Conservation (phyloP, 1,139 yeast genomes). For the Yarrowia galli region DNA sequence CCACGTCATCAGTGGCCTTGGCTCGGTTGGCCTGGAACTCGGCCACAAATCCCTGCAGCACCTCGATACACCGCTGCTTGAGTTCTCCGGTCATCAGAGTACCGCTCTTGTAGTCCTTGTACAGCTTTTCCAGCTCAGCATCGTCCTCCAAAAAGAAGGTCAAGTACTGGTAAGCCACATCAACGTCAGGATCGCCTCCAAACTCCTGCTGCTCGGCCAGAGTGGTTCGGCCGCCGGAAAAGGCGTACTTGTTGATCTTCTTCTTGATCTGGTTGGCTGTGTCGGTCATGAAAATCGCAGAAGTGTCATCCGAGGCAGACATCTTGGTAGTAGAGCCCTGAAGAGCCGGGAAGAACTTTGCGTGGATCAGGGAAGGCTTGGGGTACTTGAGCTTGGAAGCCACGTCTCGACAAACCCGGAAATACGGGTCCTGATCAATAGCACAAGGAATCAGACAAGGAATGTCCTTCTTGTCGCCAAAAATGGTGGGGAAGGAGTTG, state of each 20-base stretch:
- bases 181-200: constrained; percentile 96
- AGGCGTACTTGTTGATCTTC: constrained; percentile 95
- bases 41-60: constrained; percentile 77
- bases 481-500: constrained; percentile 91
- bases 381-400: constrained; percentile 89
- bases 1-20: constrained; percentile 67
- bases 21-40: constrained; percentile 83
- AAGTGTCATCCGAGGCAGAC: constrained; percentile 89
- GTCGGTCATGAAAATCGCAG: constrained; percentile 94
- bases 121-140: constrained; percentile 68
- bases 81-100: constrained; percentile 90
- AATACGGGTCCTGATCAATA: constrained; percentile 98
- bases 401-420: constrained; percentile 96
- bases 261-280: constrained; percentile 90
- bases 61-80: constrained; percentile 85
- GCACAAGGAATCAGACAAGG: constrained; percentile 99
- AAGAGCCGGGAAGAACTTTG: constrained; percentile 97
- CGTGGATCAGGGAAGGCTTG: constrained; percentile 91
- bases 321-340: constrained; percentile 97
- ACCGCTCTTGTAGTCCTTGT: constrained; percentile 76
- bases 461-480: constrained; percentile 77
- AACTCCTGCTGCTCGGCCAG: constrained; percentile 85
- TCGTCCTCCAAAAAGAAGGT: constrained; percentile 91
- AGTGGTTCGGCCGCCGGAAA: constrained; percentile 91
- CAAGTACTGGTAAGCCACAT: constrained; percentile 92